Conservation (phyloP, 2,329 filamentous ascomycete species). For the Ceratocystis huliohia region DNA sequence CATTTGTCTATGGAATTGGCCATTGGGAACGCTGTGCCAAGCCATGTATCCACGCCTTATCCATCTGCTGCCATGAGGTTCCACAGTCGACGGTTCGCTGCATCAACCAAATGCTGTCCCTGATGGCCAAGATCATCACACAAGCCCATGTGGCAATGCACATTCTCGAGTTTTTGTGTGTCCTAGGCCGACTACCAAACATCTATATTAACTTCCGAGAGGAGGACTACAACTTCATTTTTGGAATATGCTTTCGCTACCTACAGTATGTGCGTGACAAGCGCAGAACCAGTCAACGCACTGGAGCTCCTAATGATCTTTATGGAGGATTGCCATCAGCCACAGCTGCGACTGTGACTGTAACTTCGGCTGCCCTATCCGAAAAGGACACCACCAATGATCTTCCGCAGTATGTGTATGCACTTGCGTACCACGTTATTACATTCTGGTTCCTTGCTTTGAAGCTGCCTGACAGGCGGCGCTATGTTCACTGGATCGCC, state of each 20-base stretch:
- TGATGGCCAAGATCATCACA: conserved; percentile 93
- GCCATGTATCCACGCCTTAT: conserved; percentile 85
- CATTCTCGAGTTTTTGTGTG: conserved; percentile 88
- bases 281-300: conserved; percentile 37
- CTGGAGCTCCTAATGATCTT: conserved; percentile 23
- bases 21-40: conserved; percentile 78
- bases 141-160: conserved; percentile 85
- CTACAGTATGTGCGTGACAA: conserved; percentile 74
- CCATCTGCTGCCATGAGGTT: conserved; percentile 89
- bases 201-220: conserved; percentile 81
- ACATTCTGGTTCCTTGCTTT: conserved; percentile 93
- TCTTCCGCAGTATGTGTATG: conserved; percentile 84
- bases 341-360: conserved; percentile 20
- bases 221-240: conserved; percentile 86
- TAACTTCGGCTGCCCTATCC: conserved; percentile 22
- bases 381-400: conserved; percentile 44
- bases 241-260: conserved; percentile 90
- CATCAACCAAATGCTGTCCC: conserved; percentile 73
- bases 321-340: background rate
- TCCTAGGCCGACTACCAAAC: conserved; percentile 69
- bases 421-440: conserved; percentile 86
- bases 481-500: conserved; percentile 80
- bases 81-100: conserved; percentile 77
- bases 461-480: conserved; percentile 69
- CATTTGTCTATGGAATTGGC: conserved; percentile 74